Percentiles rank a stretch among this genome's conserved stretches.
Conservation (phyloP, 2,329 filamentous ascomycete genomes). For the Botrytis squamosa region DNA sequence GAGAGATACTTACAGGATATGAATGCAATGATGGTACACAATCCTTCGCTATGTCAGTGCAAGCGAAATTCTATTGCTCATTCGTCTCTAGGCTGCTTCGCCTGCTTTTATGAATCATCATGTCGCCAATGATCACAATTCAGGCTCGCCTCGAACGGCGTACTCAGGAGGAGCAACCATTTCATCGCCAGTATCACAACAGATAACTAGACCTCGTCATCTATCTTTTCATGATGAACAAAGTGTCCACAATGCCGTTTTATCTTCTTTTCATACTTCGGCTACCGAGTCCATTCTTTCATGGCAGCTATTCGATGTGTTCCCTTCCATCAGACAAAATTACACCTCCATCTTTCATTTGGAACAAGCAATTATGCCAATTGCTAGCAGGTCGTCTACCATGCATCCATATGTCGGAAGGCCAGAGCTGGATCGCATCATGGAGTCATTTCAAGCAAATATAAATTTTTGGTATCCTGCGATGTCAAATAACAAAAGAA, state of each 20-base stretch:
- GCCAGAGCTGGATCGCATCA: constrained; percentile 44
- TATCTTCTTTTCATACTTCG: constrained; percentile 51
- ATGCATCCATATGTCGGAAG: constrained; percentile 46
- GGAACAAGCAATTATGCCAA: constrained; percentile 44
- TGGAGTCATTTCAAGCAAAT: constrained; percentile 47
- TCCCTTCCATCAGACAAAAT: constrained; percentile 45
- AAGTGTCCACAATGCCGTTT: constrained; percentile 45
- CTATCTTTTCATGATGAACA: constrained; percentile 11
- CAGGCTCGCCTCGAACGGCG: constrained; percentile 3
- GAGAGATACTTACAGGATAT: constrained; percentile 49
- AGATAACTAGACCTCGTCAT: neutral
- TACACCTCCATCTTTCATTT: constrained; percentile 49
- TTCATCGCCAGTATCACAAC: neutral
- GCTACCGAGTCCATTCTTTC: constrained; percentile 52
- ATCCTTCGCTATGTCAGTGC: neutral
- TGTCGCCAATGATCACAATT: neutral
- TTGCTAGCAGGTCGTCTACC: constrained; percentile 40
- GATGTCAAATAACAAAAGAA: constrained; percentile 44
- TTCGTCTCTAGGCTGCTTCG: constrained; percentile 3
- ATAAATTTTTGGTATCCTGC: constrained; percentile 56
- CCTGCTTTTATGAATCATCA: neutral
- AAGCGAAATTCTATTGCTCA: neutral
- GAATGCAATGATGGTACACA: constrained; percentile 32
- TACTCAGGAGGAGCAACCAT: neutral
- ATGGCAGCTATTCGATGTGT: constrained; percentile 51